Evolutionary conservation across 2,329 filamentous ascomycete genomes (phyloP).

Genomic region (Ambrosiella cleistominuta): DNA sequence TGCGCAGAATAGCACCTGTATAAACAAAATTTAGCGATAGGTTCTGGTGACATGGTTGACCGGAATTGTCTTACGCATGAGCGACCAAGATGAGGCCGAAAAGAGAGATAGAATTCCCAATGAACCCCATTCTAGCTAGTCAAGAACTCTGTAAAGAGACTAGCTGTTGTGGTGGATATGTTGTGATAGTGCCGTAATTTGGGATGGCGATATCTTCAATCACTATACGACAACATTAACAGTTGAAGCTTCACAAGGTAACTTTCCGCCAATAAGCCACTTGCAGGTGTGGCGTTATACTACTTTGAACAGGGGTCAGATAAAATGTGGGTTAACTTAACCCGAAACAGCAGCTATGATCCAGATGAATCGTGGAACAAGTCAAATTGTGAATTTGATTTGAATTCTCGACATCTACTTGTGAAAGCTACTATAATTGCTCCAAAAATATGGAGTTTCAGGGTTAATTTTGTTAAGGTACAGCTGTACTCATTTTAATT

Average conservation of each 20-base stretch:
- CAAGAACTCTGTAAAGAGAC: not conserved
- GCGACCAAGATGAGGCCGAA: conserved; percentile 63
- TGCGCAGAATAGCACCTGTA: conserved; percentile 86
- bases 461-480: too few relatives aligned
- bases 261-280: not conserved
- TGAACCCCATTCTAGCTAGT: conserved; percentile 4
- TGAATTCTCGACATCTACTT: not conserved
- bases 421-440: too few relatives aligned
- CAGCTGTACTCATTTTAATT: too few relatives aligned
- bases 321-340: not conserved
- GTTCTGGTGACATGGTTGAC: conserved; percentile 8
- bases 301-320: not conserved
- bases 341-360: not conserved
- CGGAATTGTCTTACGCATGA: conserved; percentile 49
- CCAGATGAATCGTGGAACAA: not conserved
- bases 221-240: not conserved
- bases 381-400: not conserved
- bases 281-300: not conserved
- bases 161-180: too few relatives aligned
- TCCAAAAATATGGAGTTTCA: too few relatives aligned
- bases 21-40: not conserved
- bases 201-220: not conserved
- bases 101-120: conserved; percentile 23
- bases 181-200: not conserved
- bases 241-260: not conserved